Percentiles rank a stretch among this genome's conserved stretches.
Conservation (phyloP, 1,284 basidiomycete species). For the Sporisorium exsertum region DNA sequence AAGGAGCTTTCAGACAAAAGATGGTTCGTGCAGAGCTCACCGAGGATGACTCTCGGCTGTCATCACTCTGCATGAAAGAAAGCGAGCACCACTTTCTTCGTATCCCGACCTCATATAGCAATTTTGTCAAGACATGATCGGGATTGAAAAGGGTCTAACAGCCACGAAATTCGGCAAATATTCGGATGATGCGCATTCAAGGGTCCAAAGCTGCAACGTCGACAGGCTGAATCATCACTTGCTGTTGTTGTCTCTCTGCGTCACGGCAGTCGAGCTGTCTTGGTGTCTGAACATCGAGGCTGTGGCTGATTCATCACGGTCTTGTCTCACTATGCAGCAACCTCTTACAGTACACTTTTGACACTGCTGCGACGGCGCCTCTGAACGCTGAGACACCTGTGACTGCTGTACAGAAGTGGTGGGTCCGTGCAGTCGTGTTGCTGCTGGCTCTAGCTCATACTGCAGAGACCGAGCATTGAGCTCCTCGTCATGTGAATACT, state of each 20-base stretch:
- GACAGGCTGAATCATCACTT: constrained; percentile 29
- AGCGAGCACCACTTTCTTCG: neutral
- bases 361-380: neutral
- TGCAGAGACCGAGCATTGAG: constrained; percentile 2
- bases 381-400: neutral
- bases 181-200: neutral
- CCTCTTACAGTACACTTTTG: too few species aligned
- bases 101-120: neutral
- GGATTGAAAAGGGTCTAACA: neutral
- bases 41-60: neutral
- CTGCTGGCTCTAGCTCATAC: neutral
- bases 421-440: neutral
- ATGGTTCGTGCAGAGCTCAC: neutral
- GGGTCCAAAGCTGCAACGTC: neutral
- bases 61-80: constrained; percentile 5
- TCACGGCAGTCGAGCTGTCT: constrained; percentile 2
- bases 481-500: neutral
- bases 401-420: neutral
- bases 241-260: neutral
- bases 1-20: neutral
- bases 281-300: constrained; percentile 1
- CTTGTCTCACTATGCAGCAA: neutral
- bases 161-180: neutral
- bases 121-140: neutral
- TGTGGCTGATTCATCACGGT: constrained; percentile 21